Evolutionary conservation across 2,329 filamentous ascomycete genomes (phyloP).

Genomic region (Thelonectria olida): DNA sequence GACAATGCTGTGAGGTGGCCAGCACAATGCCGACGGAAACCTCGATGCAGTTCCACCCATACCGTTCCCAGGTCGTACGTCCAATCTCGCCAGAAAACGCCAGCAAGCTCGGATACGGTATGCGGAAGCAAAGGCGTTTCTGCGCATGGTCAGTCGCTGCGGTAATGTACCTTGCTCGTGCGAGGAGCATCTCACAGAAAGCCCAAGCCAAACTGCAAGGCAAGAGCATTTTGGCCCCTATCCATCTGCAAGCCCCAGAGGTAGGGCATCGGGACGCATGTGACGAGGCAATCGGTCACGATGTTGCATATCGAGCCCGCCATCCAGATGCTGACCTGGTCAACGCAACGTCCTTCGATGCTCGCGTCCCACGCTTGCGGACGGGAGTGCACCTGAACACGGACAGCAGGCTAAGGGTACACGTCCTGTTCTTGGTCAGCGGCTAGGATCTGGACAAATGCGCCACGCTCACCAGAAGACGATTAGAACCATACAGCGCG

Average conservation of each 20-base stretch:
- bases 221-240: background rate
- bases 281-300: too few species aligned
- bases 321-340: too few species aligned
- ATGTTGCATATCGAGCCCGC: too few species aligned
- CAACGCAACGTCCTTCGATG: too few species aligned
- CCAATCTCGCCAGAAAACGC: background rate
- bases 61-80: background rate
- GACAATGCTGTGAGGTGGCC: too few species aligned
- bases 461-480: background rate
- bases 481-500: background rate
- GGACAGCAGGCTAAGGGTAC: too few species aligned
- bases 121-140: background rate
- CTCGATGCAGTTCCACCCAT: background rate
- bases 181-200: background rate
- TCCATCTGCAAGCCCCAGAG: background rate
- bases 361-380: too few species aligned
- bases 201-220: background rate
- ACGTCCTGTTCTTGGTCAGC: background rate
- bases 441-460: background rate
- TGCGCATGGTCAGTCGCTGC: too few species aligned
- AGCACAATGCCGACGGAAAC: background rate
- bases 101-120: background rate
- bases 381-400: too few species aligned
- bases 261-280: background rate
- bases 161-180: background rate